phyloP scores from a whole-genome alignment of 768 basidiomycete species.

The Leccinum boreale region DNA sequence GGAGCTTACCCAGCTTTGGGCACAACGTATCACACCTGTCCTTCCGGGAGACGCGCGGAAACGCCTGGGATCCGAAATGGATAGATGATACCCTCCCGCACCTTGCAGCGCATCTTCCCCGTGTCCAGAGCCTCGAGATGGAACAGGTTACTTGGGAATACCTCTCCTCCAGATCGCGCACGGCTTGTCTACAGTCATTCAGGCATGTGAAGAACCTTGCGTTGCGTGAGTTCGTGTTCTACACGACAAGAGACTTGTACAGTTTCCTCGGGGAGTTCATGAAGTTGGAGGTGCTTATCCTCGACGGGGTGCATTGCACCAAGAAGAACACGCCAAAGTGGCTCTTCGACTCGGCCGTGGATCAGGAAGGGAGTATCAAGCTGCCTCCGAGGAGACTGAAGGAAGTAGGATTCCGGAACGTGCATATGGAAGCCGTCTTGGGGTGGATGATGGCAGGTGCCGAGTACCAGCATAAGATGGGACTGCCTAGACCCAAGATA shows the following conservation, averaged over 20 bases:
- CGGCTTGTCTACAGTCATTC: conserved; percentile 25
- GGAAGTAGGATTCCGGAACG: conserved; percentile 27
- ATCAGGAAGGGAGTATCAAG: conserved; percentile 9
- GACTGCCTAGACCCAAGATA: conserved; percentile 10
- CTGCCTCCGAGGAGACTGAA: conserved; percentile 19
- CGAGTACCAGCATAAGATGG: conserved; percentile 10
- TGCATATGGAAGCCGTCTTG: conserved; percentile 23
- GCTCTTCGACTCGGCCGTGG: conserved; percentile 5
- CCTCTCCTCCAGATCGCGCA: conserved; percentile 26
- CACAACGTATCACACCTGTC: conserved; percentile 44
- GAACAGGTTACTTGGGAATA: conserved; percentile 33
- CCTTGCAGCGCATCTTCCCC: conserved; percentile 18
- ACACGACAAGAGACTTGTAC: conserved; percentile 26
- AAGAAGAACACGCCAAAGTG: conserved; percentile 15
- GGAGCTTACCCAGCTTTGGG: conserved; percentile 51
- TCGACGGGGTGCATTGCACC: conserved; percentile 29
- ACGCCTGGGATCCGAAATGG: conserved; percentile 33
- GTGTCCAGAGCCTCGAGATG: conserved; percentile 25
- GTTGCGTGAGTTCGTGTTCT: conserved; percentile 25
- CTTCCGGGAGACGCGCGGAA: conserved; percentile 29
- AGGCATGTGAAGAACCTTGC: conserved; percentile 17
- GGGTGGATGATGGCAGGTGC: conserved; percentile 27
- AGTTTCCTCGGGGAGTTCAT: conserved; percentile 26
- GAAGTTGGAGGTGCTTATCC: conserved; percentile 25
- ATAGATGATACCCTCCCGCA: conserved; percentile 28